phyloP scores from a whole-genome alignment of 768 basidiomycete species.

The Phylloporus sp. region DNA sequence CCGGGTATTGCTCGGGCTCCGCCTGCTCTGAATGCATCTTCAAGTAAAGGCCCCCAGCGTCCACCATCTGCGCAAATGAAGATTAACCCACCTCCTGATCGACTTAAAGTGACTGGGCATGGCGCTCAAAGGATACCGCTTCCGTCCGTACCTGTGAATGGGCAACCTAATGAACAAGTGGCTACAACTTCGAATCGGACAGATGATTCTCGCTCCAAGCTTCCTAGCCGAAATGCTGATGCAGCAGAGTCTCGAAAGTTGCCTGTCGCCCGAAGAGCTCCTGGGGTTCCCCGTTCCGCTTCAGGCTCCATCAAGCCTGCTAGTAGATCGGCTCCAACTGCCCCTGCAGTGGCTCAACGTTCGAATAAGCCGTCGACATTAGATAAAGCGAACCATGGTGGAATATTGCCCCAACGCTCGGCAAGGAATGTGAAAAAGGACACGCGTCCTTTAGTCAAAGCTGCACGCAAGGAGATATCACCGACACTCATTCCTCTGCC shows the following conservation, averaged over 20 bases:
- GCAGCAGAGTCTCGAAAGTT: conserved; percentile 1
- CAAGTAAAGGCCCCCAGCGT: conserved; percentile 23
- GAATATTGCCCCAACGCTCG: conserved; percentile 7
- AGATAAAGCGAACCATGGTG: conserved; percentile 3
- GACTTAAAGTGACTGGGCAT: conserved; percentile 25
- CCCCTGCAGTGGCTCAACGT: conserved; percentile 1
- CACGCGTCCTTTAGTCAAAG: conserved; percentile 11
- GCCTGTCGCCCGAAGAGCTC: conserved; percentile 6
- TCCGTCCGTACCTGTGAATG: conserved; percentile 12
- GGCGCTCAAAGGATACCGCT: conserved; percentile 34
- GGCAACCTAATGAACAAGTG: conserved; percentile 1
- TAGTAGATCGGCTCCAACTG: neutral
- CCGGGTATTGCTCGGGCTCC: conserved; percentile 1
- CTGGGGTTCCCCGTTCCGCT: conserved; percentile 2
- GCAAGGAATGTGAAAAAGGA: conserved; percentile 4
- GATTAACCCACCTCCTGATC: conserved; percentile 17
- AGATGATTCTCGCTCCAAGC: conserved; percentile 9
- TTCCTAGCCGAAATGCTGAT: conserved; percentile 6
- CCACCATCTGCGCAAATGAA: conserved; percentile 24
- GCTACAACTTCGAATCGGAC: neutral
- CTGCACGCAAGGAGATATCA: conserved; percentile 9
- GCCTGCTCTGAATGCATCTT: conserved; percentile 1
- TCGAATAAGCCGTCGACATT: conserved; percentile 10
- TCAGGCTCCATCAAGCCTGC: conserved; percentile 9
- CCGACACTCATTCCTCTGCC: conserved; percentile 20